These are phyloP conservation scores for Solanum phureja DNA, from an alignment of 257 asterid species.

Conservation along the genomic window DNA sequence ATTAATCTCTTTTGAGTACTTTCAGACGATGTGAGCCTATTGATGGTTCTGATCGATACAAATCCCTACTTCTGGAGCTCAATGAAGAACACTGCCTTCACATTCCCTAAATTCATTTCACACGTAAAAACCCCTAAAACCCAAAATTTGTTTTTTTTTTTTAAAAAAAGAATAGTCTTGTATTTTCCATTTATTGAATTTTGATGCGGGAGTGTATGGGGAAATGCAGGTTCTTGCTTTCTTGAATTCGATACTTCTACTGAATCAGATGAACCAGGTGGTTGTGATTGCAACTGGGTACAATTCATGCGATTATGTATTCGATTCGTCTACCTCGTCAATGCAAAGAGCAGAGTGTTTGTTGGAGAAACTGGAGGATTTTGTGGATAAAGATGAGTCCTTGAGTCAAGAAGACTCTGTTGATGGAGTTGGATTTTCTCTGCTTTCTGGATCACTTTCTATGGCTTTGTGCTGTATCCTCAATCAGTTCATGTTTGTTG, in stretches of 20 bases:
- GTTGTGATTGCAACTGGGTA: slow-evolving; percentile 81
- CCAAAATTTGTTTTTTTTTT: background rate
- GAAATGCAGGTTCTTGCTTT: slow-evolving; percentile 63
- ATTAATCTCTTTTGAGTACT: background rate
- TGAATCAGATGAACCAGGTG: slow-evolving; percentile 78
- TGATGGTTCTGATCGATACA: slow-evolving; percentile 73
- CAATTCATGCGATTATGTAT: slow-evolving; percentile 62
- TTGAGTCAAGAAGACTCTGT: slow-evolving; percentile 46
- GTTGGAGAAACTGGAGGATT: slow-evolving; percentile 62
- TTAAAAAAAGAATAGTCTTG: background rate
- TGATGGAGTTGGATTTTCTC: slow-evolving; percentile 57
- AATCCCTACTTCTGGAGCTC: slow-evolving; percentile 90
- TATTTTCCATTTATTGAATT: background rate
- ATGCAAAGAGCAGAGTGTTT: slow-evolving; percentile 56
- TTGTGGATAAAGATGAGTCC: slow-evolving; percentile 60
- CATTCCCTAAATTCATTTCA: slow-evolving; percentile 62
- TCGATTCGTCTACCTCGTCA: slow-evolving; percentile 54
- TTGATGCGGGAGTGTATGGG: background rate
- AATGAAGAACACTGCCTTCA: slow-evolving; percentile 29
- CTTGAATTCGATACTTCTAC: slow-evolving; percentile 58
- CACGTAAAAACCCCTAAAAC: slow-evolving; percentile 33
- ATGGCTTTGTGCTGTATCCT: slow-evolving; percentile 99
- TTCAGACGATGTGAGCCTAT: slow-evolving; percentile 80
- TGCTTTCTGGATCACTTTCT: slow-evolving; percentile 87
- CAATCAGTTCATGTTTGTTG: background rate